Evolutionary conservation across 768 basidiomycete species (phyloP).

Genomic region (Kwoniella shandongensis): DNA sequence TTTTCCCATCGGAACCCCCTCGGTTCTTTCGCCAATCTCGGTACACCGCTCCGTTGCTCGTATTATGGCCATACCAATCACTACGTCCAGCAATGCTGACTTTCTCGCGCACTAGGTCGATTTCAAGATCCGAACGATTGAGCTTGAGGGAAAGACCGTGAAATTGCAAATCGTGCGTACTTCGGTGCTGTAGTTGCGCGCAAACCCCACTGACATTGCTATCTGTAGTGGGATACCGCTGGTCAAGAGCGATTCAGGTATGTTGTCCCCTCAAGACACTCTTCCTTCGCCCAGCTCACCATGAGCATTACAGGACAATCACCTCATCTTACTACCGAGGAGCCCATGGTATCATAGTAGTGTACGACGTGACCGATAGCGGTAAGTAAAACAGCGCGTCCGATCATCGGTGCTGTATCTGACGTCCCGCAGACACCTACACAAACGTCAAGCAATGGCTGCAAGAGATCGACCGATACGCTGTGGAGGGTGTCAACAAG

Average conservation of each 20-base stretch:
- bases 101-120: too few relatives aligned
- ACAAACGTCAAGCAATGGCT: slow-evolving; percentile 93
- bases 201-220: background rate
- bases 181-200: slow-evolving; percentile 3
- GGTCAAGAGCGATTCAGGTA: slow-evolving; percentile 76
- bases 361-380: slow-evolving; percentile 44
- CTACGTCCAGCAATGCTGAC: too few relatives aligned
- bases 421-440: slow-evolving; percentile 28
- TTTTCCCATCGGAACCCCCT: too few relatives aligned
- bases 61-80: too few relatives aligned
- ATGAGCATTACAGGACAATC: slow-evolving; percentile 71
- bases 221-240: slow-evolving; percentile 90
- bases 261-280: background rate
- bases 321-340: slow-evolving; percentile 99
- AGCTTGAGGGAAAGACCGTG: slow-evolving; percentile 95
- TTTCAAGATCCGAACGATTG: slow-evolving; percentile 85
- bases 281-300: background rate
- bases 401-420: background rate
- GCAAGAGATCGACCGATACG: slow-evolving; percentile 95
- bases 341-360: slow-evolving; percentile 88
- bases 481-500: slow-evolving; percentile 99
- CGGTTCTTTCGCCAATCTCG: slow-evolving; percentile 2
- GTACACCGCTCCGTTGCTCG: background rate
- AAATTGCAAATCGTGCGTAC: slow-evolving; percentile 92
- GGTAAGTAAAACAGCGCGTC: slow-evolving; percentile 20